A percentile compares a stretch with the other conserved stretches of the same genome.
These are phyloP conservation scores for Vaccinium vitisidaea DNA, from an alignment of 148 eudicot species.

Conservation along the genomic window DNA sequence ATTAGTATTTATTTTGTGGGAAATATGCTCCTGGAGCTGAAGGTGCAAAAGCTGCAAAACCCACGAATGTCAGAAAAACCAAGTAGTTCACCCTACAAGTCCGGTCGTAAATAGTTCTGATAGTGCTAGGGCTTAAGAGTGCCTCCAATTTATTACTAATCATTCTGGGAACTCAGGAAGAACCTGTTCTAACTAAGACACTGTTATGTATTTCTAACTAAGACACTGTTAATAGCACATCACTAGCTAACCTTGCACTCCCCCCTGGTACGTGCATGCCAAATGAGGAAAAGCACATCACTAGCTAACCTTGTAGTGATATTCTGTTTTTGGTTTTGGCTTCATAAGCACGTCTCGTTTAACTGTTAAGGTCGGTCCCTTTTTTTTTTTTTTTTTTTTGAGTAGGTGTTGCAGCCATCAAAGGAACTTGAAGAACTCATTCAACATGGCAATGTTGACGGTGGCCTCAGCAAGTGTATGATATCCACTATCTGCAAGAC, in stretches of 20 bases:
- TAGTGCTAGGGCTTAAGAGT: not conserved
- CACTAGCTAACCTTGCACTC: not conserved
- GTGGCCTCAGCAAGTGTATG: slow-evolving; percentile 52
- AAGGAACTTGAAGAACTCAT: slow-evolving; percentile 66
- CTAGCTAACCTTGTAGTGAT: not conserved
- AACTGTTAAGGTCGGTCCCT: not conserved
- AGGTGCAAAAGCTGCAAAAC: not conserved
- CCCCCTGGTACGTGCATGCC: not conserved
- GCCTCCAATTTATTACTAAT: not conserved
- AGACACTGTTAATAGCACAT: not conserved
- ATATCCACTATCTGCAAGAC: slow-evolving; percentile 63
- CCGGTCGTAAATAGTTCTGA: not conserved
- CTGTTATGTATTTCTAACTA: too few species aligned
- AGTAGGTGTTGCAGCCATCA: slow-evolving; percentile 68
- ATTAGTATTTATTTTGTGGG: not conserved
- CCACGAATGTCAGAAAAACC: not conserved
- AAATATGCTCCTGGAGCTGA: not conserved
- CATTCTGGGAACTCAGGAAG: not conserved
- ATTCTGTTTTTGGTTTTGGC: not conserved
- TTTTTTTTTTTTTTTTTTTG: slow-evolving; percentile 5
- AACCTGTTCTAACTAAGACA: not conserved
- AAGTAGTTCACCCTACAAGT: not conserved
- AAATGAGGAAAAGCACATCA: not conserved
- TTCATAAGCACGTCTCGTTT: not conserved
- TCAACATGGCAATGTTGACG: slow-evolving; percentile 29